Conservation (phyloP, 805 yeast genomes). For the Sugiyamaella marilandica region DNA sequence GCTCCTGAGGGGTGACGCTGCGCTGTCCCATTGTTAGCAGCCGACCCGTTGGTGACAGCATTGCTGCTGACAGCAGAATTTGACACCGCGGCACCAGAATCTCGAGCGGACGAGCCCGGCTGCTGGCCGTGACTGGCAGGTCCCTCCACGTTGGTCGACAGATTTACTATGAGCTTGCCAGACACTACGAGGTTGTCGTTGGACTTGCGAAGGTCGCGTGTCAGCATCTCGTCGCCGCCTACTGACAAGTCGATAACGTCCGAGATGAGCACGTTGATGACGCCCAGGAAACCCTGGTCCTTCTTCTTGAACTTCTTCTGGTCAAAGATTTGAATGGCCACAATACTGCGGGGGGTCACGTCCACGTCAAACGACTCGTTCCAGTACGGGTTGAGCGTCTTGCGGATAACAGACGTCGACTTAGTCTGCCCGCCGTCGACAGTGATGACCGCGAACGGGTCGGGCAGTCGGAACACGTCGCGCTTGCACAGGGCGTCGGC, state of each 20-base stretch:
- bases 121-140: slow-evolving; percentile 15
- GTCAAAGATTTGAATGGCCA: slow-evolving; percentile 92
- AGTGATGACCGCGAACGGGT: slow-evolving; percentile 95
- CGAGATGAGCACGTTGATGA: slow-evolving; percentile 83
- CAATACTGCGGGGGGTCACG: slow-evolving; percentile 71
- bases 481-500: slow-evolving; percentile 94
- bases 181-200: slow-evolving; percentile 90
- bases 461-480: slow-evolving; percentile 92
- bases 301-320: slow-evolving; percentile 96
- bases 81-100: neutral
- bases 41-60: neutral
- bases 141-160: slow-evolving; percentile 32
- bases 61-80: slow-evolving; percentile 1
- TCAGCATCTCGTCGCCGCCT: slow-evolving; percentile 66
- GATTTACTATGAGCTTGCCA: slow-evolving; percentile 73
- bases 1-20: neutral
- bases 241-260: slow-evolving; percentile 65
- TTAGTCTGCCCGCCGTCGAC: slow-evolving; percentile 97
- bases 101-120: slow-evolving; percentile 3
- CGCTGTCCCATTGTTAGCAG: neutral
- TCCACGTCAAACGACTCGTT: slow-evolving; percentile 80
- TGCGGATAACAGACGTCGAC: slow-evolving; percentile 88
- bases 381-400: slow-evolving; percentile 97
- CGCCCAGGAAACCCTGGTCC: slow-evolving; percentile 98
- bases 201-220: slow-evolving; percentile 85